Evolutionary conservation across 768 basidiomycete species (phyloP).

Genomic region (Tubosaeta sp.): DNA sequence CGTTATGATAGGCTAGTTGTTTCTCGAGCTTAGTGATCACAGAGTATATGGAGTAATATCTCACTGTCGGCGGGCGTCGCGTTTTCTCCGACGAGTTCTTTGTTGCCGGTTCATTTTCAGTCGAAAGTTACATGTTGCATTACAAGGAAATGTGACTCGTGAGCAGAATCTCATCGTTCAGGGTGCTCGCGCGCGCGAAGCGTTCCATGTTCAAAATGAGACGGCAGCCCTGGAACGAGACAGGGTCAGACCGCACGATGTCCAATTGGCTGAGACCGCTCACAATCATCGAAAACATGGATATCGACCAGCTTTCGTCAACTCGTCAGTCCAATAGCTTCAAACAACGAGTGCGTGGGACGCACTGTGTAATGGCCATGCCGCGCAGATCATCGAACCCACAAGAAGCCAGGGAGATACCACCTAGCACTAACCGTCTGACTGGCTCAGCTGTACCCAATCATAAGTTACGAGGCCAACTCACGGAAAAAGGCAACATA

Average conservation of each 20-base stretch:
- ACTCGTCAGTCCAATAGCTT: background rate
- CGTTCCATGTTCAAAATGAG: slow-evolving; percentile 24
- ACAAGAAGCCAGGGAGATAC: background rate
- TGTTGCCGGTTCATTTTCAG: background rate
- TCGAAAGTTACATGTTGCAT: background rate
- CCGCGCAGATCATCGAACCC: slow-evolving; percentile 1
- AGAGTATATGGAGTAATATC: background rate
- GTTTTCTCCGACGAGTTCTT: background rate
- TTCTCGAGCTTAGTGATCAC: background rate
- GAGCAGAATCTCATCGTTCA: slow-evolving; percentile 4
- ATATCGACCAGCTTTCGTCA: slow-evolving; percentile 12
- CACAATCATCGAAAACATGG: slow-evolving; percentile 14
- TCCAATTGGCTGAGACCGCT: slow-evolving; percentile 1
- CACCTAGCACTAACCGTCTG: slow-evolving; percentile 8
- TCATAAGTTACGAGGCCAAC: no score
- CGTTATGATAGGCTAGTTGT: background rate
- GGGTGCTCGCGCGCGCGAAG: slow-evolving; percentile 4
- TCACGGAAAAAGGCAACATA: slow-evolving; percentile 40
- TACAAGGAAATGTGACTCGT: slow-evolving; percentile 10
- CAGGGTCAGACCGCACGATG: no score
- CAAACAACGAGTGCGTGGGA: background rate
- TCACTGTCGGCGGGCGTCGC: background rate
- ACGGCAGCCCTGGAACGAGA: slow-evolving; percentile 15
- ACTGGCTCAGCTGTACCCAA: no score
- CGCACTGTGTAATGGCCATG: slow-evolving; percentile 5